Evolutionary conservation across 176 grass and related monocot genomes (phyloP).

Genomic region (Lolium perenne): DNA sequence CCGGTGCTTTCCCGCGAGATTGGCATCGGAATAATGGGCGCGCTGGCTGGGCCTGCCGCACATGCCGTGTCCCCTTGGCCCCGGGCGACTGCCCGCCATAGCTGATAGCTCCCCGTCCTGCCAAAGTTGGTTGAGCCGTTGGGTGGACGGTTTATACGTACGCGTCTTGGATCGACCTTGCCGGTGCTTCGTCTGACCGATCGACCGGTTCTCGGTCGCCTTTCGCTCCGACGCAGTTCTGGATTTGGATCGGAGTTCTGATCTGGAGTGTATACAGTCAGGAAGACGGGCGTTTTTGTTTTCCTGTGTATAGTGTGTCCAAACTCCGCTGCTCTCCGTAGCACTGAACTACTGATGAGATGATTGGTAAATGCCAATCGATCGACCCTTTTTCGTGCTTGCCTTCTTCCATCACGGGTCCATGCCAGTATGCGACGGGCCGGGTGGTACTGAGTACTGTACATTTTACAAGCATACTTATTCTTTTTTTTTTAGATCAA

Average conservation of each 20-base stretch:
- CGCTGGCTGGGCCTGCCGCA: constrained; percentile 40
- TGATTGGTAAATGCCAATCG: constrained; percentile 47
- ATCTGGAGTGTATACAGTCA: no score
- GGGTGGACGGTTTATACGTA: not conserved
- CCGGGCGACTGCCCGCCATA: not conserved
- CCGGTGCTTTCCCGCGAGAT: constrained; percentile 49
- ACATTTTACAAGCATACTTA: no score
- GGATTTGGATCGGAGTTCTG: not conserved
- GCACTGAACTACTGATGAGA: not conserved
- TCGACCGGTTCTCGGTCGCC: not conserved
- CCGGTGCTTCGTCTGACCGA: not conserved
- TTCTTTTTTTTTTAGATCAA: no score
- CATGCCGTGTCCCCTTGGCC: constrained; percentile 46
- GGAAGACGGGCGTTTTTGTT: not conserved
- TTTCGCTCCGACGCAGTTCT: not conserved
- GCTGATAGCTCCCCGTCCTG: not conserved
- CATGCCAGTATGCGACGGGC: not conserved
- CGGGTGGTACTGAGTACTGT: no score
- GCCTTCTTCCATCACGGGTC: not conserved
- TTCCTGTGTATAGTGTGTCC: not conserved
- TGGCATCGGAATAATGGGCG: constrained; percentile 50
- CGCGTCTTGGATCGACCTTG: not conserved
- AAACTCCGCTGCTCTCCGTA: not conserved
- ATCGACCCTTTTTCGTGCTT: not conserved
- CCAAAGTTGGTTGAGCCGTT: constrained; percentile 34